Evolutionary conservation across 176 grass and related monocot genomes (phyloP), one percentile per base, ranked within the genome.

Genomic region (Raddia guianensis): DNA sequence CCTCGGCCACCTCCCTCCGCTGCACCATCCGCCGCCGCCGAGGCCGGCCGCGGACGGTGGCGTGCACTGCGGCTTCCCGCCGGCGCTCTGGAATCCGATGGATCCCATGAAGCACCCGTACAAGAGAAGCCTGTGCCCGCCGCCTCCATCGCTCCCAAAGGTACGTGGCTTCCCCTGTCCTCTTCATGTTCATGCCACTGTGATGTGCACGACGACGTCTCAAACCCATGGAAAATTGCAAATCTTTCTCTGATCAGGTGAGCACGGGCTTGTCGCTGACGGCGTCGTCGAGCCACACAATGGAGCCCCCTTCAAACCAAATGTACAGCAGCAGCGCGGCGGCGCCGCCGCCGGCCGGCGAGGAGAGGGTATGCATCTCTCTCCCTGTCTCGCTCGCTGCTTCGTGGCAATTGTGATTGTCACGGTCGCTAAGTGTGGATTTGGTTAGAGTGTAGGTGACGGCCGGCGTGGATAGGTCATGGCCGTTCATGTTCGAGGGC

Each of bases 301-400:
- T 72, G 76, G 92, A 95, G 89, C 92, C 84, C 92, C 92, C 92
- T 95, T 92, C 92, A 95, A 95, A 92, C 89, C 92, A 95, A 95
- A 94, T 94, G 69, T 66, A 86, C 82, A 83, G 77, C 52, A 63
- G 68, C 80, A 83, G 80, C 63, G 20, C 32, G 6, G 74, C 69
- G 32, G 64, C 86, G 51, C 69, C 80, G 27, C 60, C 49, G 59
- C 54, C 78, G 15, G 69, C 79, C 54, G 86, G 72, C 9, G 87
- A 90, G 3, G 81, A 83, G 61, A 92, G 68, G 87, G 92, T 95
- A 91, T 57, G 82, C 21, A 34, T 60, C 56, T 58, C 47, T 49
- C n/a, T 58, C 6, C 4, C 20, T 81, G 27, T 81, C 45, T 21
- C 18, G 3, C 5, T 3, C 12, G 12, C 19, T 47, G 21, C 33